phyloP scores from a whole-genome alignment of 1,284 basidiomycete species.

The Malassezia sympodialis region DNA sequence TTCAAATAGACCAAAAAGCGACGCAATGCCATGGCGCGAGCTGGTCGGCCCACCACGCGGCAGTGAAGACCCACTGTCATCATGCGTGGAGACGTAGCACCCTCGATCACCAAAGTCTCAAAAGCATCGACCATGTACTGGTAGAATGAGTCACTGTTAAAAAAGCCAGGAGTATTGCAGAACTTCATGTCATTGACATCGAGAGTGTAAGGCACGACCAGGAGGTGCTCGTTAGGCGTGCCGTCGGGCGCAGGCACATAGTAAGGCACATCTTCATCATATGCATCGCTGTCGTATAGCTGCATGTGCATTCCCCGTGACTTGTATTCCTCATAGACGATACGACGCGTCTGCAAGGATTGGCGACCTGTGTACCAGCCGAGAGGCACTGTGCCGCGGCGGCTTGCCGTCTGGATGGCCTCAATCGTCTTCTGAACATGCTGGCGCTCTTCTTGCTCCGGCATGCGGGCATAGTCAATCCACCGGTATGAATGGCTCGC shows the following conservation, averaged over 20 bases:
- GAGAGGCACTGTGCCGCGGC: slow-evolving; percentile 29
- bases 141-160: slow-evolving; percentile 47
- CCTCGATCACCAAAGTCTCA: slow-evolving; percentile 48
- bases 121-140: slow-evolving; percentile 49
- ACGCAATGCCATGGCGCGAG: slow-evolving; percentile 47
- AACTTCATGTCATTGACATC: slow-evolving; percentile 50
- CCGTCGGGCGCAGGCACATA: slow-evolving; percentile 44
- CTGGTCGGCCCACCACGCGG: slow-evolving; percentile 50
- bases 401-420: slow-evolving; percentile 39
- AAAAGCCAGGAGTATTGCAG: slow-evolving; percentile 48
- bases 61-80: slow-evolving; percentile 50
- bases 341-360: slow-evolving; percentile 36
- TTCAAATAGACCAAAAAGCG: slow-evolving; percentile 49
- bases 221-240: slow-evolving; percentile 31
- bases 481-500: slow-evolving; percentile 48
- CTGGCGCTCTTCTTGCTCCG: slow-evolving; percentile 39
- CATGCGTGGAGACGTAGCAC: slow-evolving; percentile 48
- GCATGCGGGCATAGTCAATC: slow-evolving; percentile 45
- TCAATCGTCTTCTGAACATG: slow-evolving; percentile 46
- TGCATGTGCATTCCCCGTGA: slow-evolving; percentile 26
- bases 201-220: slow-evolving; percentile 49
- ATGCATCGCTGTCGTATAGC: slow-evolving; percentile 42
- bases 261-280: slow-evolving; percentile 50
- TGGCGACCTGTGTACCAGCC: slow-evolving; percentile 50
- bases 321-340: slow-evolving; percentile 45